These are phyloP conservation scores for Pigoraptor vietnamica DNA, from an alignment of 78 protist genomes.

Conservation along the genomic window DNA sequence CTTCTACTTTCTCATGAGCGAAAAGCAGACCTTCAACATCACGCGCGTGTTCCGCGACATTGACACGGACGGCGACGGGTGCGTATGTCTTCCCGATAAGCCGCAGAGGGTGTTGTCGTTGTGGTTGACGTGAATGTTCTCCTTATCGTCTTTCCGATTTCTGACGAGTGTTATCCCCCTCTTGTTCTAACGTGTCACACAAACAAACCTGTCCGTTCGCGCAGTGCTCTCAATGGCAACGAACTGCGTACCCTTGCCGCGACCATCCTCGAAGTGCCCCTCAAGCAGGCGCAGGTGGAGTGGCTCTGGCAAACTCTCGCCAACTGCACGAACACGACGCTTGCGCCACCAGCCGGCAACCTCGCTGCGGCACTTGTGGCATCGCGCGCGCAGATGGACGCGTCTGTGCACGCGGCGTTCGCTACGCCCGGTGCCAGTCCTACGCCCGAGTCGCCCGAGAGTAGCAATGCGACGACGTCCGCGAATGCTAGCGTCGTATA, in stretches of 20 bases:
- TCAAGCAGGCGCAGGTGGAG: not conserved
- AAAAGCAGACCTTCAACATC: slow-evolving; percentile 1
- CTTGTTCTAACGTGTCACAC: no score
- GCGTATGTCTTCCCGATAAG: not conserved
- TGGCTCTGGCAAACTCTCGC: not conserved
- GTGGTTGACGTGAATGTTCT: not conserved
- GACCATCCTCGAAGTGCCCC: not conserved
- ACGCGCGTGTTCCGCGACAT: slow-evolving; percentile 28
- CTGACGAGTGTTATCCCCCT: no score
- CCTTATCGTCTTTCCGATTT: not conserved
- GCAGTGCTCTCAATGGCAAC: not conserved
- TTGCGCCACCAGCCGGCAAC: not conserved
- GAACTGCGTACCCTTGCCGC: not conserved
- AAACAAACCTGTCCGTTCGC: no score
- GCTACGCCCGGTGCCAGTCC: no score
- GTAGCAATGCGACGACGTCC: no score
- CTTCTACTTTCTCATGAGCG: slow-evolving; percentile 72
- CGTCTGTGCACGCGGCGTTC: no score
- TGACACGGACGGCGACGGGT: slow-evolving; percentile 61
- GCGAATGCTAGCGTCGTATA: no score
- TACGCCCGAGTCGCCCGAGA: no score
- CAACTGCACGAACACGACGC: not conserved
- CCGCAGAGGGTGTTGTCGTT: not conserved
- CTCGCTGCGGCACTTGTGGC: not conserved
- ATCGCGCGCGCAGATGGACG: not conserved